Percentiles rank a stretch among this genome's conserved stretches.
Evolutionary conservation across 2,329 filamentous ascomycete genomes (phyloP).

Genomic region (Pyrenophora seminiperda): DNA sequence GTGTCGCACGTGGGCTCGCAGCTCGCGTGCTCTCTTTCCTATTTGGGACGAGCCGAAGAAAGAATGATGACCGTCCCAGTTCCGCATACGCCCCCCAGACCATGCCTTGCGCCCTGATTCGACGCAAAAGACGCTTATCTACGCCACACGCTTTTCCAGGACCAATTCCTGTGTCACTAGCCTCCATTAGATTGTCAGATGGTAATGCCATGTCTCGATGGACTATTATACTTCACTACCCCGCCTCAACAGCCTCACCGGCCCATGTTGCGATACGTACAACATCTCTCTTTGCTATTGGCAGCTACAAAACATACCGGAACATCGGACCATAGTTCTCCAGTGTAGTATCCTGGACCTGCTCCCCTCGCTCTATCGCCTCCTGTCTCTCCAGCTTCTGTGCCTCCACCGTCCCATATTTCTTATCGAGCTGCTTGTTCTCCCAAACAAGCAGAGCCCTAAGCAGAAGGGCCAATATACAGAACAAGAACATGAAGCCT

Average conservation of each 20-base stretch:
- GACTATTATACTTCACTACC: neutral
- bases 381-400: conserved; percentile 32
- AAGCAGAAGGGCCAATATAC: conserved; percentile 36
- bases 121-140: neutral
- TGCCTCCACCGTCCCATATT: conserved; percentile 39
- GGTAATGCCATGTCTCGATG: neutral
- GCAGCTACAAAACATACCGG: conserved; percentile 37
- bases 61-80: neutral
- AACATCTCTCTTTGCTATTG: neutral
- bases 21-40: conserved; percentile 20
- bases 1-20: neutral
- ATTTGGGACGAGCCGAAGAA: conserved; percentile 1
- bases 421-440: conserved; percentile 44
- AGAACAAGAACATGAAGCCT: conserved; percentile 47
- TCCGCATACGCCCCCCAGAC: neutral
- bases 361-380: conserved; percentile 18
- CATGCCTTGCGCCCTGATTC: conserved; percentile 5
- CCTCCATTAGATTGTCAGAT: neutral
- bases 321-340: conserved; percentile 45
- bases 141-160: neutral
- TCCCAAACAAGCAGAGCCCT: conserved; percentile 44
- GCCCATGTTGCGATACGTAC: neutral
- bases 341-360: conserved; percentile 24
- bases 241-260: neutral
- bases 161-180: conserved; percentile 1